A percentile compares a stretch with the other conserved stretches of the same genome.
These are phyloP conservation scores for Leptomonas seymouri DNA, from an alignment of 208 protist genomes.

Conservation along the genomic window DNA sequence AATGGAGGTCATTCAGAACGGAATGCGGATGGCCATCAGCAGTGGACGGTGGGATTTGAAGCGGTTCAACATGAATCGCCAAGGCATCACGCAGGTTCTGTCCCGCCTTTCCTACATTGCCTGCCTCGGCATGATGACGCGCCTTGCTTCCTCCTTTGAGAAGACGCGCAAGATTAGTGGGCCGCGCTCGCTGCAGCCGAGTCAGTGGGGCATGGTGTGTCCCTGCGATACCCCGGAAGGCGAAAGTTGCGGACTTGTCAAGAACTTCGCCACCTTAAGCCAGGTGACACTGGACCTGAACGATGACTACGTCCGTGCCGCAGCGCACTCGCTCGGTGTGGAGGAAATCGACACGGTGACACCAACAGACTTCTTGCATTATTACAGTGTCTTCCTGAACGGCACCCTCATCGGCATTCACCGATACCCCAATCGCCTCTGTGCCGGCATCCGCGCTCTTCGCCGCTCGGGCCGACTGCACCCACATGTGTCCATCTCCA, in stretches of 20 bases:
- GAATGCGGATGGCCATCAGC: constrained; percentile 97
- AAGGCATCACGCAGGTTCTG: constrained; percentile 97
- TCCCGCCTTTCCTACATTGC: constrained; percentile 99
- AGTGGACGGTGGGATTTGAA: constrained; percentile 97
- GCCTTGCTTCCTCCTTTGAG: constrained; percentile 99
- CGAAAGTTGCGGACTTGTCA: constrained; percentile 99
- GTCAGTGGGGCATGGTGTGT: constrained; percentile 99
- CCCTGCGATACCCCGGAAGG: constrained; percentile 99
- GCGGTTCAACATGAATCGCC: constrained; percentile 98
- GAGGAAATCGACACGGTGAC: constrained; percentile 82
- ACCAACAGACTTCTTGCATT: constrained; percentile 65
- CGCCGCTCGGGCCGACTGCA: constrained; percentile 79
- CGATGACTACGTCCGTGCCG: constrained; percentile 75
- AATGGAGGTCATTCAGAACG: constrained; percentile 97
- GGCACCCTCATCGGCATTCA: constrained; percentile 88
- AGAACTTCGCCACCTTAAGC: constrained; percentile 99
- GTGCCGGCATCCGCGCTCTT: constrained; percentile 71
- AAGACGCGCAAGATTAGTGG: constrained; percentile 98
- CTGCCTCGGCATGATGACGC: constrained; percentile 99
- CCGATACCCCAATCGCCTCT: constrained; percentile 80
- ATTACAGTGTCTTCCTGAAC: constrained; percentile 87
- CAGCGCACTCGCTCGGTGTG: constrained; percentile 80
- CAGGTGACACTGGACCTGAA: constrained; percentile 98
- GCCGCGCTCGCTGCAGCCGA: constrained; percentile 96
- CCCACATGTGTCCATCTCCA: constrained; percentile 86